phyloP scores from a whole-genome alignment of 2,329 filamentous ascomycete species.

The Lecanosticta acicola region DNA sequence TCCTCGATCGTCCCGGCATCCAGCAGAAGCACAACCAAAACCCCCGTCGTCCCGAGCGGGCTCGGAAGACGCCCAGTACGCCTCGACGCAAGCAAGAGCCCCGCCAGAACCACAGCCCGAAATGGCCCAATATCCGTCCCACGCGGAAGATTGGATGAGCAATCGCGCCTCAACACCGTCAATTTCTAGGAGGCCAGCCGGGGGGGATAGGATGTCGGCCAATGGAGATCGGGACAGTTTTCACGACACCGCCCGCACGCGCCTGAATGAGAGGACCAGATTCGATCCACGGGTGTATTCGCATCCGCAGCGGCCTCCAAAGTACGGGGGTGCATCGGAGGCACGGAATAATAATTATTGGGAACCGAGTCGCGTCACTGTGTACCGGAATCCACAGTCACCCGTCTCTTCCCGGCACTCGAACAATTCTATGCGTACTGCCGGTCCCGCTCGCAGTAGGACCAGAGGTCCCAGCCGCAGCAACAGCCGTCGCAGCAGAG shows the following conservation, averaged over 20 bases:
- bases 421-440: neutral
- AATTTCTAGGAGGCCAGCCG: too few species aligned
- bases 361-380: neutral
- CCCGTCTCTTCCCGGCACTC: neutral
- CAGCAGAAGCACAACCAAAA: too few species aligned
- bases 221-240: neutral
- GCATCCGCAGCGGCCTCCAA: neutral
- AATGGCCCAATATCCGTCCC: too few species aligned
- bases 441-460: neutral
- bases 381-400: neutral
- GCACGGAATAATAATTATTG: neutral
- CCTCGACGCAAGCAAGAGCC: too few species aligned
- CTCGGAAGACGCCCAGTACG: too few species aligned
- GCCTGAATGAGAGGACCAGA: neutral
- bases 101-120: too few species aligned
- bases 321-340: neutral
- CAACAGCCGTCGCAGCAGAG: neutral
- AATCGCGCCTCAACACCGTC: too few species aligned
- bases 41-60: too few species aligned
- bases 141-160: too few species aligned
- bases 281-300: neutral
- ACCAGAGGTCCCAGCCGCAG: too few species aligned
- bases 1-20: too few species aligned
- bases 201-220: too few species aligned
- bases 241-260: neutral